These are phyloP conservation scores for Boletellus ananiceps DNA, from an alignment of 768 basidiomycete genomes.

Conservation along the genomic window DNA sequence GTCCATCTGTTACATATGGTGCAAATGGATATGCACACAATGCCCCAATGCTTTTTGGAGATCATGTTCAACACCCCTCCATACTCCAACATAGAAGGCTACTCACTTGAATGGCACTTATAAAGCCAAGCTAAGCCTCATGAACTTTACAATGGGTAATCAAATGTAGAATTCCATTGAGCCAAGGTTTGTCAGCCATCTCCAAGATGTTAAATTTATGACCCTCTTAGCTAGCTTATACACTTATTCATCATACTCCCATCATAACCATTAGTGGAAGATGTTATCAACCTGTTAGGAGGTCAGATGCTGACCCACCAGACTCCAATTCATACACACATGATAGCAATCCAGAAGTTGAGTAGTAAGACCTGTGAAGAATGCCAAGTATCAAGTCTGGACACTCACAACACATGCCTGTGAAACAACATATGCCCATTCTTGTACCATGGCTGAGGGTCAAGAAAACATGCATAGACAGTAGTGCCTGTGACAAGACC, in stretches of 20 bases:
- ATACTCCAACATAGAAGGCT: not conserved
- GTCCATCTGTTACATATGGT: constrained; percentile 37
- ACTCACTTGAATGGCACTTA: constrained; percentile 35
- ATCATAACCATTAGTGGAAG: constrained; percentile 36
- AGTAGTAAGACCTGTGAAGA: constrained; percentile 45
- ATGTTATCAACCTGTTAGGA: constrained; percentile 31
- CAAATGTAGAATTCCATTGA: constrained; percentile 36
- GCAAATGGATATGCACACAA: constrained; percentile 37
- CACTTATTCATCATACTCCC: constrained; percentile 39
- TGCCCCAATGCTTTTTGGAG: constrained; percentile 37
- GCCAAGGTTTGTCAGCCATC: constrained; percentile 35
- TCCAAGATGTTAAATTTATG: constrained; percentile 3
- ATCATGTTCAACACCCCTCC: no score
- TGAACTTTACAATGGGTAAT: constrained; percentile 16
- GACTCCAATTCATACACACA: constrained; percentile 35
- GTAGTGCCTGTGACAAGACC: constrained; percentile 42
- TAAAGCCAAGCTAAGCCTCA: constrained; percentile 28
- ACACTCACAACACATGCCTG: not conserved
- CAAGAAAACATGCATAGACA: constrained; percentile 46
- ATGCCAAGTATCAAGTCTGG: not conserved
- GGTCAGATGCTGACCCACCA: not conserved
- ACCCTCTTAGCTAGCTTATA: no score
- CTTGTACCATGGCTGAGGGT: constrained; percentile 68
- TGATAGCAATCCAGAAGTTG: constrained; percentile 61
- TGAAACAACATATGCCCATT: constrained; percentile 45